Conservation (phyloP, 2,329 filamentous ascomycete genomes). For the Fusarium sp. region DNA sequence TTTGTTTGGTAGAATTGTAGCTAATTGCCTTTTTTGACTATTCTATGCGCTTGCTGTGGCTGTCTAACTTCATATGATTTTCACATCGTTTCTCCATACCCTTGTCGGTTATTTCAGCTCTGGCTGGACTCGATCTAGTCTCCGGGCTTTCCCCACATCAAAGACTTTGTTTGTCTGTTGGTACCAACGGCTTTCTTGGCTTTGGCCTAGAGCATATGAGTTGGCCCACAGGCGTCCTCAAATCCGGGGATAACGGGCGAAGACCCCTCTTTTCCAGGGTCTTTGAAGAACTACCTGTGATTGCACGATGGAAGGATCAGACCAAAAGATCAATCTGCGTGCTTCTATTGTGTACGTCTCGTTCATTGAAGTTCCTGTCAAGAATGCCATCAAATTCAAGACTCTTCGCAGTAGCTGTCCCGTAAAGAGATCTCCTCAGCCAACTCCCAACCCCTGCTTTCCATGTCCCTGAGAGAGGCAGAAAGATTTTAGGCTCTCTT, state of each 20-base stretch:
- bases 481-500: background rate
- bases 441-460: background rate
- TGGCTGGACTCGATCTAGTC: background rate
- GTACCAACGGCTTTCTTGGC: background rate
- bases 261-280: background rate
- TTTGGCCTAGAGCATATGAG: background rate
- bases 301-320: background rate
- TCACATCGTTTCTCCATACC: background rate
- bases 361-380: no score
- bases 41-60: background rate
- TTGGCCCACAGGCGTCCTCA: background rate
- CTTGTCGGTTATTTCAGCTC: background rate
- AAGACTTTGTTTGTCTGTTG: background rate
- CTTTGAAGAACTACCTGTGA: accelerated
- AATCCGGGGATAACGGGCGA: background rate
- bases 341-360: no score
- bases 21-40: background rate
- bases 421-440: no score
- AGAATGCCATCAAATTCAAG: background rate
- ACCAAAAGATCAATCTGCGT: background rate
- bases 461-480: background rate
- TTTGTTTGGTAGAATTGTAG: background rate
- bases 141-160: background rate
- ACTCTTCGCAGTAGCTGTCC: background rate
- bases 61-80: background rate